These are phyloP conservation scores for Xylaria digitata DNA, from an alignment of 2,329 filamentous ascomycete genomes.

Conservation along the genomic window DNA sequence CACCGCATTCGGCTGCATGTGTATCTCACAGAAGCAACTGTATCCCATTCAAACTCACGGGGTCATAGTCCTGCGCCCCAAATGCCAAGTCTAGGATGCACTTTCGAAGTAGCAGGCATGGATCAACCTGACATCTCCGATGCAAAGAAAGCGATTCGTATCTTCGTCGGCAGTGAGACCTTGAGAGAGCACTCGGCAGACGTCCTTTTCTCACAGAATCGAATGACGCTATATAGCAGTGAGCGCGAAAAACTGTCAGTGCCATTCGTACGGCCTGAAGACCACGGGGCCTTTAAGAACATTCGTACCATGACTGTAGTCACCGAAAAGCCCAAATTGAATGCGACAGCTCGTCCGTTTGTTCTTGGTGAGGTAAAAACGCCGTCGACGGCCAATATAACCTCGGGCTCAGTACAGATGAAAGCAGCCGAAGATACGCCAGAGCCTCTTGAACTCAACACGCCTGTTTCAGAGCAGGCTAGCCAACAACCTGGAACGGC, in stretches of 20 bases:
- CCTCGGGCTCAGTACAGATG: slow-evolving; percentile 42
- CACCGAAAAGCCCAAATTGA: slow-evolving; percentile 68
- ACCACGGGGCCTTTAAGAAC: slow-evolving; percentile 82
- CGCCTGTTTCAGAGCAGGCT: slow-evolving; percentile 51
- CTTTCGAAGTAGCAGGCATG: slow-evolving; percentile 77
- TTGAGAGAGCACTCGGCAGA: slow-evolving; percentile 89
- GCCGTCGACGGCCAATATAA: slow-evolving; percentile 29
- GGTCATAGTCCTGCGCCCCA: slow-evolving; percentile 78
- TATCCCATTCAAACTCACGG: slow-evolving; percentile 79
- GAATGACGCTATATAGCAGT: slow-evolving; percentile 86
- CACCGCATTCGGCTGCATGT: slow-evolving; percentile 81
- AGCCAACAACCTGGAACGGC: slow-evolving; percentile 49
- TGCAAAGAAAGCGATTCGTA: slow-evolving; percentile 75
- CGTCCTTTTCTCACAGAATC: slow-evolving; percentile 90
- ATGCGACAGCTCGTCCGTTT: slow-evolving; percentile 62
- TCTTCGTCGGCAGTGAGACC: slow-evolving; percentile 90
- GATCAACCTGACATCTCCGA: slow-evolving; percentile 62
- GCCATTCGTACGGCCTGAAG: slow-evolving; percentile 91
- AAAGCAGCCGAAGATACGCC: slow-evolving; percentile 48
- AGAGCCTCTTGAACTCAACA: slow-evolving; percentile 53
- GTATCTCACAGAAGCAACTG: slow-evolving; percentile 90
- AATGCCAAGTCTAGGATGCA: slow-evolving; percentile 82
- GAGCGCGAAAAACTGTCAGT: slow-evolving; percentile 89
- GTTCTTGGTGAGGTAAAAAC: slow-evolving; percentile 53
- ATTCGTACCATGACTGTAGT: slow-evolving; percentile 72